Conservation (phyloP, 495 filamentous ascomycete genomes). For the Cairneyella variabilis region DNA sequence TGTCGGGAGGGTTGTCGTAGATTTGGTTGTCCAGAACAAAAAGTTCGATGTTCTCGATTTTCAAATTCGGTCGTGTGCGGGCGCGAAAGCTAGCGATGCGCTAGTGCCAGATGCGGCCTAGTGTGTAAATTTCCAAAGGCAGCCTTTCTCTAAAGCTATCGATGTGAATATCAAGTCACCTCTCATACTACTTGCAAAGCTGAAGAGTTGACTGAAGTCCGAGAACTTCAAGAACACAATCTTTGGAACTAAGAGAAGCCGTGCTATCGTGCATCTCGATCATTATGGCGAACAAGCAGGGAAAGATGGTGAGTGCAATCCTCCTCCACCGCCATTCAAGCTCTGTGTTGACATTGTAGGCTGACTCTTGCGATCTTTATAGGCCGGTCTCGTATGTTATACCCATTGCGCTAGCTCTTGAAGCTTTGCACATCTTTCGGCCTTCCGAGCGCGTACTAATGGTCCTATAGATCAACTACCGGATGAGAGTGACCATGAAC, state of each 20-base stretch:
- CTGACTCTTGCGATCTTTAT: conserved; percentile 57
- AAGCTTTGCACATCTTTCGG: conserved; percentile 14
- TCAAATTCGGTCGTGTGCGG: conserved; percentile 13
- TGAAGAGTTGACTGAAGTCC: conserved; percentile 33
- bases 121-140: conserved; percentile 16
- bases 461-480: conserved; percentile 83
- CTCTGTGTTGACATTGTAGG: conserved; percentile 58
- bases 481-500: conserved; percentile 93
- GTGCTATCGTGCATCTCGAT: conserved; percentile 60
- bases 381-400: conserved; percentile 93
- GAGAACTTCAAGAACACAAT: conserved; percentile 35
- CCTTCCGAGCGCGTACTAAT: conserved; percentile 30
- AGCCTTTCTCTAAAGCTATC: conserved; percentile 31
- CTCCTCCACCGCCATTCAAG: conserved; percentile 33
- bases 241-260: conserved; percentile 58
- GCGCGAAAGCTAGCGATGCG: neutral
- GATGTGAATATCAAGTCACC: conserved; percentile 14
- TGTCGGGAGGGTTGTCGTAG: conserved; percentile 23
- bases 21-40: conserved; percentile 1
- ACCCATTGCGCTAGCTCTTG: conserved; percentile 14
- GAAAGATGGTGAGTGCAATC: conserved; percentile 88
- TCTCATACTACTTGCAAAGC: conserved; percentile 30
- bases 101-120: conserved; percentile 3
- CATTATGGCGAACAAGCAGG: conserved; percentile 92
- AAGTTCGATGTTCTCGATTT: conserved; percentile 17